These are phyloP conservation scores for Ambrosia trifida DNA, from an alignment of 129 eudicot species.

Conservation along the genomic window DNA sequence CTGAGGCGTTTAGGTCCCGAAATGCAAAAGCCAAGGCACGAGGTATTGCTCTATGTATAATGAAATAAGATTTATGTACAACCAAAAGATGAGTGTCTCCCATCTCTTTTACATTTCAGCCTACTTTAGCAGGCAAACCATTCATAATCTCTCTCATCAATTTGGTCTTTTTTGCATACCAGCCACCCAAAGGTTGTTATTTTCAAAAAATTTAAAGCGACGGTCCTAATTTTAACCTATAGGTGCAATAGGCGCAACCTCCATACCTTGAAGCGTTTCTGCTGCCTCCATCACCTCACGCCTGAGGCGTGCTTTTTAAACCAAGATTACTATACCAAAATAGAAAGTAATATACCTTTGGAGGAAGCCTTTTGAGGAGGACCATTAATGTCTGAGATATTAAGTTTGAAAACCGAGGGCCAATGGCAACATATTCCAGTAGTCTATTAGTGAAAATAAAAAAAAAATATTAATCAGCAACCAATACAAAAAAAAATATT, in stretches of 20 bases:
- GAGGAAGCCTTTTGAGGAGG: constrained; percentile 95
- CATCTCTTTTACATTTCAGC: too few relatives aligned
- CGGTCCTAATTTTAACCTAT: not conserved
- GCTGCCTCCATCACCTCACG: not conserved
- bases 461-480: constrained; percentile 2
- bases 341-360: constrained; percentile 53
- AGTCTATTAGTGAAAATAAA: constrained; percentile 46
- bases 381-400: constrained; percentile 96
- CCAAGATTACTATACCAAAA: not conserved
- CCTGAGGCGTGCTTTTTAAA: not conserved
- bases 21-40: not conserved
- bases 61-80: too few relatives aligned
- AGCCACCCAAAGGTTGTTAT: not conserved
- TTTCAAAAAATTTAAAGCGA: not conserved
- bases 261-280: not conserved
- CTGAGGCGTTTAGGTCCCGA: not conserved
- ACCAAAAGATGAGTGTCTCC: too few relatives aligned
- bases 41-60: not conserved
- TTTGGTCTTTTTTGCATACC: not conserved
- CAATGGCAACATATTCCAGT: constrained; percentile 90
- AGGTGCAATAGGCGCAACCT: not conserved
- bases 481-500: not conserved
- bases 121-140: not conserved
- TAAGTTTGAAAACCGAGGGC: constrained; percentile 97
- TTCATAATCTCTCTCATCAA: not conserved